Evolutionary conservation across 2,329 filamentous ascomycete genomes (phyloP).

Genomic region (Seiridium cupressi): DNA sequence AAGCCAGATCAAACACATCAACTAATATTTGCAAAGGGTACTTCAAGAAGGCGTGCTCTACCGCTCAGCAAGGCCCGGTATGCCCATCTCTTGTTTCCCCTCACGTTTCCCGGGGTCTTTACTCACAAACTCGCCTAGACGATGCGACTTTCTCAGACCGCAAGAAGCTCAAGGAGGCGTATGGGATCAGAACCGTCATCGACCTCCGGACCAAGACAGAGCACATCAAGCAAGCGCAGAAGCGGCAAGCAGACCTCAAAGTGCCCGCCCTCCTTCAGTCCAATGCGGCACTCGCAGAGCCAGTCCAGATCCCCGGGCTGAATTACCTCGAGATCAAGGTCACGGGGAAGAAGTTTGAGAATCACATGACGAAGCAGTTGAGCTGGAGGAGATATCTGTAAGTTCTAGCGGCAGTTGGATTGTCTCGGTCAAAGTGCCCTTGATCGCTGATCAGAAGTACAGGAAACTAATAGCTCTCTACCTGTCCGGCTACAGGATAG

Average conservation of each 20-base stretch:
- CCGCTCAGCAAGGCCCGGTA: slow-evolving; percentile 64
- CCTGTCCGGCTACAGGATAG: slow-evolving; percentile 63
- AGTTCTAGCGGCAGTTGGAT: slow-evolving; percentile 16
- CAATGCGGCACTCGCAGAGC: slow-evolving; percentile 50
- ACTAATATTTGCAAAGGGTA: slow-evolving; percentile 20
- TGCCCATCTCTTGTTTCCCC: slow-evolving; percentile 4
- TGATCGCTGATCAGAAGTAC: not conserved
- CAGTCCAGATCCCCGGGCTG: slow-evolving; percentile 62
- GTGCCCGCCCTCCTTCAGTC: slow-evolving; percentile 42
- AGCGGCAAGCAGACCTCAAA: slow-evolving; percentile 48
- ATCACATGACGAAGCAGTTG: slow-evolving; percentile 64
- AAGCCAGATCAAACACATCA: not conserved
- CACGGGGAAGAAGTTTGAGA: slow-evolving; percentile 70
- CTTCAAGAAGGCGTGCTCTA: slow-evolving; percentile 64
- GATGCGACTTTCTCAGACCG: slow-evolving; percentile 69
- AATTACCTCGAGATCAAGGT: slow-evolving; percentile 68
- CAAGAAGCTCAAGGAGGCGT: slow-evolving; percentile 53
- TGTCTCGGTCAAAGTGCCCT: too few relatives aligned
- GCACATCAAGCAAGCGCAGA: slow-evolving; percentile 65
- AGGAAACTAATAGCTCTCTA: slow-evolving; percentile 31
- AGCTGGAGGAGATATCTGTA: slow-evolving; percentile 66
- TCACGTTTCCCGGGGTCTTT: not conserved
- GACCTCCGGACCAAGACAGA: slow-evolving; percentile 82
- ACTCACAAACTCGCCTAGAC: slow-evolving; percentile 42
- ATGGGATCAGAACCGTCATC: slow-evolving; percentile 69